A percentile compares a stretch with the other conserved stretches of the same genome.
phyloP scores from a whole-genome alignment of 768 basidiomycete genomes.

The Neoboletus brunneissimus region DNA sequence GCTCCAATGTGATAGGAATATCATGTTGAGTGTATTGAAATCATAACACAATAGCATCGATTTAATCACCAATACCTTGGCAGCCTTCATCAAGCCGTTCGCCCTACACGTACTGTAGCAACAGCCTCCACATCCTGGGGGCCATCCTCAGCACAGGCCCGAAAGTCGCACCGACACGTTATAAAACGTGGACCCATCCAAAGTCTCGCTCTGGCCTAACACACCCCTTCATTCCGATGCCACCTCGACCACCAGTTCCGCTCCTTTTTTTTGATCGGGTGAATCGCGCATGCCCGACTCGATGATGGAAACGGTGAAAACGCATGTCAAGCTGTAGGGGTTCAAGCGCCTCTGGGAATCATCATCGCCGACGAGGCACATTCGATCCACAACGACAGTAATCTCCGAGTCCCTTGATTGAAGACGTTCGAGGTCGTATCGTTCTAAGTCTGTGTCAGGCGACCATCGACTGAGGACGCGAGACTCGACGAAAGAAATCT shows the following conservation, averaged over 20 bases:
- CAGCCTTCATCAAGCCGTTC: conserved; percentile 10
- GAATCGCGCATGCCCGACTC: background rate
- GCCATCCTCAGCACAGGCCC: conserved; percentile 5
- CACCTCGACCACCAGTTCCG: no score
- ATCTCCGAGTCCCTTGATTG: background rate
- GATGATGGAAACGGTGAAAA: conserved; percentile 4
- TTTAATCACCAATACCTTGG: background rate
- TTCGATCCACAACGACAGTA: background rate
- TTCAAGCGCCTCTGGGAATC: conserved; percentile 6
- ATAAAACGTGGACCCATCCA: no score
- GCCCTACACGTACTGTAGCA: conserved; percentile 1
- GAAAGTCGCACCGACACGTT: background rate
- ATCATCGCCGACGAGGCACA: background rate
- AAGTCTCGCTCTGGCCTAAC: no score
- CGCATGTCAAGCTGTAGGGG: conserved; percentile 8
- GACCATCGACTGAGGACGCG: no score
- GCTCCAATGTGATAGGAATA: no score
- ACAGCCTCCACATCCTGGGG: conserved; percentile 4
- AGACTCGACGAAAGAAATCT: background rate
- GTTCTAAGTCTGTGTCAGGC: no score
- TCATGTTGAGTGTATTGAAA: no score
- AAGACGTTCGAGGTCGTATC: no score
- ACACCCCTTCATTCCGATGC: no score
- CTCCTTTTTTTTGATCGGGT: conserved; percentile 12
- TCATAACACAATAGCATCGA: no score